Evolutionary conservation across 1,139 yeast genomes (phyloP).

Genomic region (Blastobotrys elegans): DNA sequence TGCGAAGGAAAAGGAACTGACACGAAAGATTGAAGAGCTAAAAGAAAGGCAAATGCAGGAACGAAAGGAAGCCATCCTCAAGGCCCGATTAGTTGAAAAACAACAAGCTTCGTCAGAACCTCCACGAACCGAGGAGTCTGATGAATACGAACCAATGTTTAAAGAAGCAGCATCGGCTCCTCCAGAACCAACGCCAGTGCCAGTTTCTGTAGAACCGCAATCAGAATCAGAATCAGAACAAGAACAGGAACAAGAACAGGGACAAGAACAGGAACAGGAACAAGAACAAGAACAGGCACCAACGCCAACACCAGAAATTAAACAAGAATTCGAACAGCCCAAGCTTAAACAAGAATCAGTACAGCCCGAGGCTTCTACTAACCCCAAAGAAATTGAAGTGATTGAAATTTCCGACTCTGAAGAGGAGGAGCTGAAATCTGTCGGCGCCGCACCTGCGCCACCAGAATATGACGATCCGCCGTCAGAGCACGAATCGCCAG

Average conservation of each 20-base stretch:
- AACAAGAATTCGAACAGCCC: not conserved
- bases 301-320: not conserved
- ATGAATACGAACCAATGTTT: not conserved
- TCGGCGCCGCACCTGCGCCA: no score
- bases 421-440: no score
- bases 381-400: constrained; percentile 17
- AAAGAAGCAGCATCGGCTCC: not conserved
- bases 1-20: not conserved
- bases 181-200: not conserved
- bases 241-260: not conserved
- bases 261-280: no score
- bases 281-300: no score
- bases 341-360: not conserved
- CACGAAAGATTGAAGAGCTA: not conserved
- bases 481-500: not conserved
- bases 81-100: not conserved
- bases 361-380: no score
- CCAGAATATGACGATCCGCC: not conserved
- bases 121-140: not conserved
- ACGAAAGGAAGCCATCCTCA: not conserved
- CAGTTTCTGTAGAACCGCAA: not conserved
- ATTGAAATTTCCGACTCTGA: constrained; percentile 30
- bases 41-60: not conserved
- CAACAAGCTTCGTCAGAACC: not conserved
- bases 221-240: not conserved